Evolutionary conservation across 345 rosid genomes (phyloP).

Genomic region (Rubroshorea leprosula): DNA sequence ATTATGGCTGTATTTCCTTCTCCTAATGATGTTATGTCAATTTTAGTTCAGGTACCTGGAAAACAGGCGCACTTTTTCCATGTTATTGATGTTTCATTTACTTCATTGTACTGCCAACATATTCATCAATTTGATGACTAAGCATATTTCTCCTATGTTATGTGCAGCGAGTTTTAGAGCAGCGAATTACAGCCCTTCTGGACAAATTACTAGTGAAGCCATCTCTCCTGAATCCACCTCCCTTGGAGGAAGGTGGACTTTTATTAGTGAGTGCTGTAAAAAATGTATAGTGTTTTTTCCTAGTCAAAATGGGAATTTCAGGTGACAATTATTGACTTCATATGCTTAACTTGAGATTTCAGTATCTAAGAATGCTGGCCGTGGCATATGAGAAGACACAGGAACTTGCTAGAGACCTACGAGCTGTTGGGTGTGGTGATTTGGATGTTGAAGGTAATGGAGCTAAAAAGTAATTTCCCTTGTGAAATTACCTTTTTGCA

Average conservation of each 20-base stretch:
- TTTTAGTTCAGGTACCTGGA: slow-evolving; percentile 80
- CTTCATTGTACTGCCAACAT: not conserved
- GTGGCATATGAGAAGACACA: slow-evolving; percentile 96
- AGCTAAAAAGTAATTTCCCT: slow-evolving; percentile 4
- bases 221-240: slow-evolving; percentile 80
- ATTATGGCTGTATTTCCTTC: slow-evolving; percentile 96
- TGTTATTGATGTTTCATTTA: slow-evolving; percentile 9
- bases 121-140: not conserved
- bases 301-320: slow-evolving; percentile 10
- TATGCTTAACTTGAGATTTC: slow-evolving; percentile 40
- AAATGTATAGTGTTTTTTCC: not conserved
- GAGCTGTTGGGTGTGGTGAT: slow-evolving; percentile 95
- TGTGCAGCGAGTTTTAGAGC: slow-evolving; percentile 91
- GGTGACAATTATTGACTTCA: slow-evolving; percentile 15
- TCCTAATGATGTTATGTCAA: slow-evolving; percentile 97
- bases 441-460: slow-evolving; percentile 87
- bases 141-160: slow-evolving; percentile 12
- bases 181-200: slow-evolving; percentile 85
- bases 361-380: slow-evolving; percentile 97
- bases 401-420: slow-evolving; percentile 93
- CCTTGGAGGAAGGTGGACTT: slow-evolving; percentile 69
- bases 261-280: slow-evolving; percentile 33
- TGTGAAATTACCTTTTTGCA: not conserved
- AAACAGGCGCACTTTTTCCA: slow-evolving; percentile 4
- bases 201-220: slow-evolving; percentile 92